Evolutionary conservation across 1,139 yeast species (phyloP).

Genomic region (Suzukiozyma palmioleophila): DNA sequence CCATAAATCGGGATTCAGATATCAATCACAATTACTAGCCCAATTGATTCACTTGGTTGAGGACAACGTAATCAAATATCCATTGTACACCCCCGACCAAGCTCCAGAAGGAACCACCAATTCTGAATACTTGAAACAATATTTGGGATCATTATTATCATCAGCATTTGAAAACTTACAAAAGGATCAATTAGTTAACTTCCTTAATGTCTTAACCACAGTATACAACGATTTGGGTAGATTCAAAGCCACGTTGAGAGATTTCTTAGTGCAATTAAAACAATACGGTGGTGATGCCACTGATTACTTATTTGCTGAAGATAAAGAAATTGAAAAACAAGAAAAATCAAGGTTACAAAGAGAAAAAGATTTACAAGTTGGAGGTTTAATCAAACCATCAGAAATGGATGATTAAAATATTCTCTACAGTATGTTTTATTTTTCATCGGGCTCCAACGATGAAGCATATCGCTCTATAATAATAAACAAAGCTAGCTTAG

Average conservation of each 20-base stretch:
- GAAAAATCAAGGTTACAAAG: slow-evolving; percentile 69
- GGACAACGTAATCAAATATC: slow-evolving; percentile 65
- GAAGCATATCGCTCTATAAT: too few relatives aligned
- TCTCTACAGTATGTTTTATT: neutral
- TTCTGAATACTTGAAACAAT: slow-evolving; percentile 72
- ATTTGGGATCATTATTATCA: slow-evolving; percentile 73
- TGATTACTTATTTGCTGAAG: slow-evolving; percentile 93
- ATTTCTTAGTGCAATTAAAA: slow-evolving; percentile 92
- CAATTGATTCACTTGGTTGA: slow-evolving; percentile 82
- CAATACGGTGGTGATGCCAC: slow-evolving; percentile 93
- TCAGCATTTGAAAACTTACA: slow-evolving; percentile 91
- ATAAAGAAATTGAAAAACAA: slow-evolving; percentile 70
- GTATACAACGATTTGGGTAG: slow-evolving; percentile 70
- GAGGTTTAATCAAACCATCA: slow-evolving; percentile 94
- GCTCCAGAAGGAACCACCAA: slow-evolving; percentile 86
- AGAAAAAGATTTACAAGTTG: slow-evolving; percentile 81
- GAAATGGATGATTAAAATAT: slow-evolving; percentile 73
- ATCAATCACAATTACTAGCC: slow-evolving; percentile 81
- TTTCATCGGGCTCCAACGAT: too few relatives aligned
- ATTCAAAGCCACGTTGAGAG: slow-evolving; percentile 86
- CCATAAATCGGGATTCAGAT: slow-evolving; percentile 92
- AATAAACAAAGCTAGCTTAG: too few relatives aligned
- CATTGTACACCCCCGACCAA: slow-evolving; percentile 68
- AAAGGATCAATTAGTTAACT: slow-evolving; percentile 73
- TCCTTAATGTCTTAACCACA: slow-evolving; percentile 70